phyloP scores from a whole-genome alignment of 169 alveolate genomes.

The Eimeria maxima region DNA sequence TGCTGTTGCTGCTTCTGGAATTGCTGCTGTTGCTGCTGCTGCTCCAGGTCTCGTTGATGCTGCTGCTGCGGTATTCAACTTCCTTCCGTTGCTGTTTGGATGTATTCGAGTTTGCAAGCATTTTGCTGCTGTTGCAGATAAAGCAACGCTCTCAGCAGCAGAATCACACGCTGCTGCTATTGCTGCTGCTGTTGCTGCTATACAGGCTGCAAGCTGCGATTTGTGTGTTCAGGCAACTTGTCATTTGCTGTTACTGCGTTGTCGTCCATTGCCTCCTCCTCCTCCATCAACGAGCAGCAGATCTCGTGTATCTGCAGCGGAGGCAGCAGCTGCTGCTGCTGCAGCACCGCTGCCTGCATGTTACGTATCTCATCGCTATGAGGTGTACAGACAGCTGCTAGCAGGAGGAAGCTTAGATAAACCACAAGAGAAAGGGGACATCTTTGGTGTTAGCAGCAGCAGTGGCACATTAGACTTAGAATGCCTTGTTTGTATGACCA shows the following conservation, averaged over 20 bases:
- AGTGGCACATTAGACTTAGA: slow-evolving; percentile 75
- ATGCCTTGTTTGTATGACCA: slow-evolving; percentile 86
- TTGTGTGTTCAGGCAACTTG: neutral
- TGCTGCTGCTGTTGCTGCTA: no score
- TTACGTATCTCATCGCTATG: neutral
- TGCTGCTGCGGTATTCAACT: no score
- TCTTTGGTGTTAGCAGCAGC: slow-evolving; percentile 19
- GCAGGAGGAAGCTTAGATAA: neutral
- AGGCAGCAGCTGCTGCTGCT: neutral
- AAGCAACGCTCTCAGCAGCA: no score
- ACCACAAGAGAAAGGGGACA: neutral
- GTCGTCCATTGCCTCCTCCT: slow-evolving; percentile 11
- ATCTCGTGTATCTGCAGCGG: neutral
- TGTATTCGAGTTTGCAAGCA: no score
- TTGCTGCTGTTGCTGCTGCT: no score
- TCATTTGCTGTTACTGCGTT: slow-evolving; percentile 7
- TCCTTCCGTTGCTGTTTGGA: no score
- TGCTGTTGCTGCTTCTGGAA: no score
- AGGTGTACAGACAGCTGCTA: slow-evolving; percentile 33
- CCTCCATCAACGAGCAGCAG: slow-evolving; percentile 30
- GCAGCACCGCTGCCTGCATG: neutral
- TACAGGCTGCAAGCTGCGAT: no score
- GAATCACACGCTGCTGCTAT: no score
- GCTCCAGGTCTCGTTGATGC: no score
- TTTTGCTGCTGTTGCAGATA: no score